These are phyloP conservation scores for Phytophthora sojae DNA, from an alignment of 352 stramenopile species.

Conservation along the genomic window DNA sequence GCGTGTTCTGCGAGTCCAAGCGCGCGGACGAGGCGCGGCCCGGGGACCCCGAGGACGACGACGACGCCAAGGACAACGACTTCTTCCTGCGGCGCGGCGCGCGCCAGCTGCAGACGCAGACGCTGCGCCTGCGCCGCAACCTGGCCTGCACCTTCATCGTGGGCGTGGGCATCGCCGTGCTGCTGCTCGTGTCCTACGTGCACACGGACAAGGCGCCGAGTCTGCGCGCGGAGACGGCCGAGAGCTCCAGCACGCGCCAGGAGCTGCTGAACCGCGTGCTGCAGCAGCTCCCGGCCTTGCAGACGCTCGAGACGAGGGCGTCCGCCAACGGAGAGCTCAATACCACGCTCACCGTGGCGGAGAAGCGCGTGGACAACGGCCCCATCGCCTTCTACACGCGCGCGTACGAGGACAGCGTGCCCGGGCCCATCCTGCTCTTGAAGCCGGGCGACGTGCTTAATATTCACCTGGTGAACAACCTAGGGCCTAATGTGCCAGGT, in stretches of 20 bases:
- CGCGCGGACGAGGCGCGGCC: constrained; percentile 2
- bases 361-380: constrained; percentile 54
- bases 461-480: constrained; percentile 65
- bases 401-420: constrained; percentile 64
- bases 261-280: constrained; percentile 35
- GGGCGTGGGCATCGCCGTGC: constrained; percentile 21
- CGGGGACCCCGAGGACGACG: constrained; percentile 17
- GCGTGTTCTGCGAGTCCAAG: constrained; percentile 36
- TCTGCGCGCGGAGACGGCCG: constrained; percentile 2
- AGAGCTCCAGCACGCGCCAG: not conserved
- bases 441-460: constrained; percentile 68
- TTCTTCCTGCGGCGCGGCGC: constrained; percentile 29
- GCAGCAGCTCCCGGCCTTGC: constrained; percentile 46
- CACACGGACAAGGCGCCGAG: constrained; percentile 19
- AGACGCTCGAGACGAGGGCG: constrained; percentile 42
- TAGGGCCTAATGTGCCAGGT: constrained; percentile 50
- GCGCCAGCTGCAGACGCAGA: constrained; percentile 23
- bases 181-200: constrained; percentile 30
- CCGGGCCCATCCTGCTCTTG: constrained; percentile 69
- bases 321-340: constrained; percentile 67
- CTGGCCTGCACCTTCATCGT: constrained; percentile 22
- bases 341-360: constrained; percentile 57
- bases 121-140: constrained; percentile 23
- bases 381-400: constrained; percentile 80
- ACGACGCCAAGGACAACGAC: constrained; percentile 33